phyloP scores from a whole-genome alignment of 192 early-diverging fungal species.

The Thoreauomyces humboldtii region DNA sequence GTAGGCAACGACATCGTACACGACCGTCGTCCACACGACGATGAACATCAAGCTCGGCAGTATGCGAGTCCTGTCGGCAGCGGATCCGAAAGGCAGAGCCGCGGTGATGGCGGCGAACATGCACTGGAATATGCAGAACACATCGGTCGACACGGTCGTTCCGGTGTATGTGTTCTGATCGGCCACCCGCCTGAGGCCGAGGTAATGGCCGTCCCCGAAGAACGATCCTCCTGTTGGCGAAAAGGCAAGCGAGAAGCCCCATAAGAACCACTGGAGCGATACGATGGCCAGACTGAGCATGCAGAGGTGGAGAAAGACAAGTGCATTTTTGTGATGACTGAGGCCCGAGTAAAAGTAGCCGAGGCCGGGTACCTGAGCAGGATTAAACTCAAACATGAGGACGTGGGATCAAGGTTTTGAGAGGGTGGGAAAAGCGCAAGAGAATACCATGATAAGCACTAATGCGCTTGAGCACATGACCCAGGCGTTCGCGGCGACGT shows the following conservation, averaged over 20 bases:
- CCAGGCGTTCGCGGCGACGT: conserved; percentile 71
- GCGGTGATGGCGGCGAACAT: conserved; percentile 90
- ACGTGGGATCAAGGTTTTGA: no score
- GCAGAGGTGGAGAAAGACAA: conserved; percentile 80
- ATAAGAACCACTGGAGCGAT: conserved; percentile 59
- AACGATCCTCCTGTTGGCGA: conserved; percentile 64
- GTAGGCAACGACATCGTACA: conserved; percentile 85
- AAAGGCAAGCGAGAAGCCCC: conserved; percentile 79
- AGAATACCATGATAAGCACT: conserved; percentile 65
- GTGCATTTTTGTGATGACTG: conserved; percentile 84
- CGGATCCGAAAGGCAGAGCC: conserved; percentile 81
- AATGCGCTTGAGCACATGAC: conserved; percentile 66
- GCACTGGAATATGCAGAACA: conserved; percentile 81
- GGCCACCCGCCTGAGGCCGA: conserved; percentile 55
- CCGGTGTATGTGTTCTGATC: conserved; percentile 32
- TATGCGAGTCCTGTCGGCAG: conserved; percentile 82
- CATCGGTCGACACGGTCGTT: conserved; percentile 69
- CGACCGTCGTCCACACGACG: conserved; percentile 74
- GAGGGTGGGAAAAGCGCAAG: no score
- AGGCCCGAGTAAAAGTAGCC: conserved; percentile 94
- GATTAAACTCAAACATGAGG: no score
- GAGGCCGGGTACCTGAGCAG: conserved; percentile 57
- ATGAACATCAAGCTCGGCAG: conserved; percentile 83
- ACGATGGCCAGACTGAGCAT: conserved; percentile 76
- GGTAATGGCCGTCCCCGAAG: conserved; percentile 80